Evolutionary conservation across 192 early-diverging fungal genomes (phyloP), one percentile per base, ranked within the genome.

Genomic region (Thamnidium elegans): DNA sequence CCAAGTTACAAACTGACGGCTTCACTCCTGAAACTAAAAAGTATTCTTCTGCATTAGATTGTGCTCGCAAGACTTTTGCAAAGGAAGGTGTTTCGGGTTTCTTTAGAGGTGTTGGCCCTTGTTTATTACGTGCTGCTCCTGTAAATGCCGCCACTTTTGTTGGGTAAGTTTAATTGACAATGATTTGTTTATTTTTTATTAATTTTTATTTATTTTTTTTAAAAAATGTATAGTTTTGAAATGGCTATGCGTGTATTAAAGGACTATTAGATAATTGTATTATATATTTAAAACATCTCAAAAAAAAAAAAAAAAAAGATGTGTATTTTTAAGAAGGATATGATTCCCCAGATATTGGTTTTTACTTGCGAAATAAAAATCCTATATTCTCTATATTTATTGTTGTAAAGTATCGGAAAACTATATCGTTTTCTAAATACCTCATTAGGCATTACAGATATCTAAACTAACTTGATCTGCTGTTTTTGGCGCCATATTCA

Each of bases 91-190:
- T 89, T 21, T 79, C 78, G 45, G 96, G 96, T 4, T 89, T 99
- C 72, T 96, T 93, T 82, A 79, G 88, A 68, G 91, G 90, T 19
- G 82, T 93, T 72, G 82, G 84, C 2, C 82, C 93, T 17, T 92
- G 92, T 69, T 89, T 99, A 68, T 81, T 95, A 39, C 82, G 96
- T 69, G 94, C 96, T 30, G 96, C 91, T 14, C 96, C 96, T 14
- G 92, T 87, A 47, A 99, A 96, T 62, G 96, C 92, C 8, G 89
- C 85, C 17, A 96, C 94, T 10, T 99, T 99, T 84, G 79, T 95
- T 23, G 94, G 94, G 68, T 75, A 66, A 70, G 73, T 54, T 32
- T n/a, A 6, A 9, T 47, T 55, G 26, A 11, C 30, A 31, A 54
- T 55, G 21, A 32, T 47, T 55, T 66, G 34, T 9, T 36, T 53